phyloP scores from a whole-genome alignment of 768 basidiomycete species.

The Holtermannia corniformis region DNA sequence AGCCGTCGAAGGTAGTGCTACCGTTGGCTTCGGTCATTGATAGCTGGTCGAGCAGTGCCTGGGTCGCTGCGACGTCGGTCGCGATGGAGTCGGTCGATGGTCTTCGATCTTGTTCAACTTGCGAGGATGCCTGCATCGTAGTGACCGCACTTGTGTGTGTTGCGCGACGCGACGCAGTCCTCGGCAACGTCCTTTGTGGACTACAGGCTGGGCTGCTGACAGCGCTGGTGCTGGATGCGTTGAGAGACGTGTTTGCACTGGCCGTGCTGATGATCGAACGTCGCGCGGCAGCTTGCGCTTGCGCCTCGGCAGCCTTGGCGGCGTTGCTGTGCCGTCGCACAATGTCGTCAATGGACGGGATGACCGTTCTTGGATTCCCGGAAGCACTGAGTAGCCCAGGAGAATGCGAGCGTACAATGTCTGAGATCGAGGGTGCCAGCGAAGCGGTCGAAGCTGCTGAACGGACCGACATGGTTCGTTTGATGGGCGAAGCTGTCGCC shows the following conservation, averaged over 20 bases:
- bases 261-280: not conserved
- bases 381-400: conserved; percentile 41
- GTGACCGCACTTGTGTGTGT: not conserved
- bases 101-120: not conserved
- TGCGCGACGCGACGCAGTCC: not conserved
- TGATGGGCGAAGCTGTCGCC: too few species aligned
- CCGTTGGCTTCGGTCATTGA: conserved; percentile 48
- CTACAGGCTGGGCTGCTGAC: too few species aligned
- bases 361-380: conserved; percentile 3
- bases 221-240: too few species aligned
- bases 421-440: conserved; percentile 70
- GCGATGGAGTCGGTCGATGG: not conserved
- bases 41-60: conserved; percentile 12
- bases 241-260: not conserved
- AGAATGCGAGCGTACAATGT: conserved; percentile 73
- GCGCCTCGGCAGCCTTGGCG: not conserved
- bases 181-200: too few species aligned
- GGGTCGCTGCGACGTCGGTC: not conserved
- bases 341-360: conserved; percentile 37
- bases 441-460: conserved; percentile 12
- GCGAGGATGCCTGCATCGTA: not conserved
- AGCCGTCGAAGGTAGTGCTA: too few species aligned
- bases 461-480: not conserved
- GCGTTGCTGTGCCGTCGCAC: conserved; percentile 12
- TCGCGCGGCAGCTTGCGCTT: not conserved